Evolutionary conservation across 2,329 filamentous ascomycete species (phyloP), one percentile per base, ranked within the genome.

Genomic region (Trichoderma oligosporum): DNA sequence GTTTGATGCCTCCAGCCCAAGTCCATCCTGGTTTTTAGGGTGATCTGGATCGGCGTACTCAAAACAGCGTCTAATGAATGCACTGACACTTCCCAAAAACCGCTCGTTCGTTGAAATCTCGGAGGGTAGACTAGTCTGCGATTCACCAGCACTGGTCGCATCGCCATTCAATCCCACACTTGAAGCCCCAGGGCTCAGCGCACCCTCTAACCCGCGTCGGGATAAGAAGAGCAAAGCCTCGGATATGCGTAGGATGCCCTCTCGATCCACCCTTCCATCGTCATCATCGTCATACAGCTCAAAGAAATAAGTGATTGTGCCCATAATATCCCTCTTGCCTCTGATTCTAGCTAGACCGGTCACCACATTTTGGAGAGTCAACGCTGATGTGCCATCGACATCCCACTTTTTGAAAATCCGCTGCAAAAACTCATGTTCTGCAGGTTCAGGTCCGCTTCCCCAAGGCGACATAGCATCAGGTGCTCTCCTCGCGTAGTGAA

Each of bases 1-100:
- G 4, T 38, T 36, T 4, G 38, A 36, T 18, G n/a, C 16, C 31
- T 57, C 62, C 44, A 58, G 65, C 11, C 52, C 48, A 35, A 72
- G 70, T 8, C 73, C 69, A 39, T 72, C 72, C 59, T 84, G 79
- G 61, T 85, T 81, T 68, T 81, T 79, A 1, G 87, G 85, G 61
- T 89, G 87, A 67, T 95, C 93, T 1, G 94, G 93, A 67, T 99
- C 94, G 5, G 94, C 94, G 68, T 99, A 99, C 73, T 99, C 94
- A 63, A 99, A 99, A 72, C 94, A 99, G 59, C 94, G 83, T 62
- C 92, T 83, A 60, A 97, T 99, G 69, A 99, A 99, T 2, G 91
- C 91, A 64, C 91, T 96, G 52, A 99, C 91, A 61, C 92, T 96
- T 61, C 88, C 89, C 24, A 99, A 76, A 68, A 99, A 97, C 53